phyloP scores from a whole-genome alignment of 495 filamentous ascomycete species.

The Neurospora sublineolata region DNA sequence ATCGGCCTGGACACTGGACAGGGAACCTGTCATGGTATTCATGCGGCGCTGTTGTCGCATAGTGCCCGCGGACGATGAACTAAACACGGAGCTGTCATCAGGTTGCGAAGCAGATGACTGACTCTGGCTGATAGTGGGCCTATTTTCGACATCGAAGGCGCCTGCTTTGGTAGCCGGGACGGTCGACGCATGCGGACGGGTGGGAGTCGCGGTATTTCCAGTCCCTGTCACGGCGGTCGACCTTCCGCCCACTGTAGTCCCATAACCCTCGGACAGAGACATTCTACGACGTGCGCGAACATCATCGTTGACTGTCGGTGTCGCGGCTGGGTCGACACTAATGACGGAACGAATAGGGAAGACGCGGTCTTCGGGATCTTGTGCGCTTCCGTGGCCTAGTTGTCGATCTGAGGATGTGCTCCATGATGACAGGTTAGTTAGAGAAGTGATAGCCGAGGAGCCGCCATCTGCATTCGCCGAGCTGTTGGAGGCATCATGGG shows the following conservation, averaged over 20 bases:
- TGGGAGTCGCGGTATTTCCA: background rate
- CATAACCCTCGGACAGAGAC: constrained; percentile 10
- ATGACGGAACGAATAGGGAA: constrained; percentile 79
- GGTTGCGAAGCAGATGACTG: background rate
- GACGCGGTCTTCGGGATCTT: constrained; percentile 51
- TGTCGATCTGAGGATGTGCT: constrained; percentile 16
- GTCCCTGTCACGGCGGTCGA: background rate
- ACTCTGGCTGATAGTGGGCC: background rate
- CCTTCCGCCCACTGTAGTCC: background rate
- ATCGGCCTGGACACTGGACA: constrained; percentile 21
- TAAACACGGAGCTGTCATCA: background rate
- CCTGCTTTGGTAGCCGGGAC: background rate
- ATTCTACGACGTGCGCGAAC: constrained; percentile 9
- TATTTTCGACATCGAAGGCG: background rate
- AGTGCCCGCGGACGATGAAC: background rate
- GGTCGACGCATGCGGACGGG: background rate
- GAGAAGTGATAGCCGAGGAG: constrained; percentile 3
- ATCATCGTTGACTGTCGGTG: constrained; percentile 13
- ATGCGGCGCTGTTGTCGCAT: constrained; percentile 6
- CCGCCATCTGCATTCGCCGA: background rate
- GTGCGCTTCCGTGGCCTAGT: constrained; percentile 12
- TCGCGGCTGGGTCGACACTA: constrained; percentile 48
- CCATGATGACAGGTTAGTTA: constrained; percentile 16
- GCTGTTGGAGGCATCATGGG: background rate
- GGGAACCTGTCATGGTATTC: constrained; percentile 15